Conservation (phyloP, 2,329 filamentous ascomycete genomes). For the Fusarium sp. region DNA sequence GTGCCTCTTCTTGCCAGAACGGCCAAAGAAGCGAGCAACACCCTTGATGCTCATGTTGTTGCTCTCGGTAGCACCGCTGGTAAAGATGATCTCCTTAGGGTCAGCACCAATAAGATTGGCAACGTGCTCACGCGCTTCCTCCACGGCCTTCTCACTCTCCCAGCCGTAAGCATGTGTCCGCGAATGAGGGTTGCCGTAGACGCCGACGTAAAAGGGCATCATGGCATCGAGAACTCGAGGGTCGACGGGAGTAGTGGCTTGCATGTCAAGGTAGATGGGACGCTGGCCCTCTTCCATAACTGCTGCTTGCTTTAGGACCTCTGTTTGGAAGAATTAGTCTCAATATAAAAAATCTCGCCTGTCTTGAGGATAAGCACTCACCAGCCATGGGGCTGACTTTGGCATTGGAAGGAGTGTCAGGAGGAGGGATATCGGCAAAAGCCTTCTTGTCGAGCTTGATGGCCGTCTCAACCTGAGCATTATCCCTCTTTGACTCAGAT, state of each 20-base stretch:
- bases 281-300: constrained; percentile 93
- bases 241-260: constrained; percentile 95
- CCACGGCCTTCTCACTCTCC: constrained; percentile 96
- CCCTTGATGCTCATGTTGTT: constrained; percentile 99
- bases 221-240: constrained; percentile 96
- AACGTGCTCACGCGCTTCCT: constrained; percentile 86
- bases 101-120: constrained; percentile 93
- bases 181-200: constrained; percentile 97
- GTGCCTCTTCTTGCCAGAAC: constrained; percentile 96
- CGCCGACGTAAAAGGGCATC: constrained; percentile 92
- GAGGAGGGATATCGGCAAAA: constrained; percentile 72
- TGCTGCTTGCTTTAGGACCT: constrained; percentile 91
- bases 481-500: constrained; percentile 83
- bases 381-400: constrained; percentile 85
- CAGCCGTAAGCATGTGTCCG: constrained; percentile 98
- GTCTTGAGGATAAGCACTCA: constrained; percentile 40
- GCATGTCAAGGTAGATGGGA: constrained; percentile 98
- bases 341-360: constrained; percentile 6
- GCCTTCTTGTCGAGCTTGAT: constrained; percentile 90
- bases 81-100: constrained; percentile 98
- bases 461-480: constrained; percentile 87
- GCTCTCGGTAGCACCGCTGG: constrained; percentile 96
- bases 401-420: constrained; percentile 58
- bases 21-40: constrained; percentile 94
- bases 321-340: constrained; percentile 56